A percentile compares a stretch with the other conserved stretches of the same genome.
Evolutionary conservation across 306 rosid species (phyloP).

Genomic region (Dicorynia guianensis): DNA sequence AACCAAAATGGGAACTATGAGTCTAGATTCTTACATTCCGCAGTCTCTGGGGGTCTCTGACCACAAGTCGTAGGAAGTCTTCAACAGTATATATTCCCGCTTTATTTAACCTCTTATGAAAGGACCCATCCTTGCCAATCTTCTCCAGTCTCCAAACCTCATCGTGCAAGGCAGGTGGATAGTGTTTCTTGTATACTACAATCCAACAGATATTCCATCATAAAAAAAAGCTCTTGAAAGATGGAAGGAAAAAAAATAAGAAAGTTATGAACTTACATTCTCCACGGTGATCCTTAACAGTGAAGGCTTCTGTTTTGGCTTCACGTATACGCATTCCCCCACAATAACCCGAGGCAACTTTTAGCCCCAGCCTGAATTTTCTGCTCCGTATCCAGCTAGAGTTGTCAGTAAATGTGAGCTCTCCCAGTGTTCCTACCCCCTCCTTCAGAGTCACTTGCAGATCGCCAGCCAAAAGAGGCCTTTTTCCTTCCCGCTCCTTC

Average conservation of each 20-base stretch:
- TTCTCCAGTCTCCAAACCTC: constrained; percentile 95
- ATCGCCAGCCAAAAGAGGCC: constrained; percentile 86
- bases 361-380: constrained; percentile 85
- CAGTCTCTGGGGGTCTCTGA: constrained; percentile 75
- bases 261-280: constrained; percentile 65
- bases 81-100: constrained; percentile 74
- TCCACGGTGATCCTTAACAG: constrained; percentile 93
- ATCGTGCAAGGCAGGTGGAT: constrained; percentile 76
- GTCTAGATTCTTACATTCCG: constrained; percentile 67
- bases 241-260: constrained; percentile 6
- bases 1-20: constrained; percentile 26
- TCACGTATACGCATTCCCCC: constrained; percentile 77
- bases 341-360: constrained; percentile 65
- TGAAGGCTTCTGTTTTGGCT: constrained; percentile 87
- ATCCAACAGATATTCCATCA: constrained; percentile 29
- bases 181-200: constrained; percentile 88
- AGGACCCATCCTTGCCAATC: constrained; percentile 95
- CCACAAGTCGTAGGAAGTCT: constrained; percentile 80
- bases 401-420: constrained; percentile 85
- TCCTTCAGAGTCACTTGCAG: constrained; percentile 74
- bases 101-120: constrained; percentile 81
- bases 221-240: constrained; percentile 29
- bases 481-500: constrained; percentile 88
- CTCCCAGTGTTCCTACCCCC: constrained; percentile 85
- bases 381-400: constrained; percentile 96